Percentiles rank a stretch among this genome's conserved stretches.
phyloP scores from a whole-genome alignment of 805 yeast genomes.

The Suhomyces xylopsoci region DNA sequence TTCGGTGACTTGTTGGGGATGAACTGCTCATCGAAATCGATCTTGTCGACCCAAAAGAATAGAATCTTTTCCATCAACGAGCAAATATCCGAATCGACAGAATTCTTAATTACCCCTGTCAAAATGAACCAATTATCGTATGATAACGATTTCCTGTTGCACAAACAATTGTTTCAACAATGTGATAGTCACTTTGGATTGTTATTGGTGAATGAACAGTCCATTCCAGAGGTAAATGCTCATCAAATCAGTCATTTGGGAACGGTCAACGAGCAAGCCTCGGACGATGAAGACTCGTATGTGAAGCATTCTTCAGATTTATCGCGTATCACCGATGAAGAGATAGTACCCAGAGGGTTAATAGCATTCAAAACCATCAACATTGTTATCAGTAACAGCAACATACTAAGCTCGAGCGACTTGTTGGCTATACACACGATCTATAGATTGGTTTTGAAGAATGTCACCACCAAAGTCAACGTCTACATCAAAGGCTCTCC shows the following conservation, averaged over 20 bases:
- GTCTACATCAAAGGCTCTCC: constrained; percentile 16
- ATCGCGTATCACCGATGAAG: not conserved
- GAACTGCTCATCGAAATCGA: constrained; percentile 24
- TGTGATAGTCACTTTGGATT: constrained; percentile 32
- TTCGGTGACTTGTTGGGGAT: constrained; percentile 32
- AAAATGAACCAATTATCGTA: constrained; percentile 15
- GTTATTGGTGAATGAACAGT: constrained; percentile 21
- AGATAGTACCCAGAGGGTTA: constrained; percentile 7
- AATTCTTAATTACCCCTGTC: constrained; percentile 25
- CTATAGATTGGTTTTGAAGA: constrained; percentile 16
- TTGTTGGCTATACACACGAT: constrained; percentile 29
- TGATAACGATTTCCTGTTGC: constrained; percentile 22
- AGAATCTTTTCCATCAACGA: constrained; percentile 31
- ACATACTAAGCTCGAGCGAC: constrained; percentile 32
- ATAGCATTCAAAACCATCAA: constrained; percentile 18
- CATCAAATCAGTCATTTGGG: constrained; percentile 1
- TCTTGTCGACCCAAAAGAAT: constrained; percentile 30
- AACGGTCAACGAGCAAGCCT: not conserved
- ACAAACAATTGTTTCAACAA: constrained; percentile 23
- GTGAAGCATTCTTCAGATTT: constrained; percentile 1
- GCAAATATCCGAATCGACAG: constrained; percentile 23
- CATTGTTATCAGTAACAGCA: constrained; percentile 30
- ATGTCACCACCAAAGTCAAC: constrained; percentile 13
- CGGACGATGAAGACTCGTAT: constrained; percentile 4
- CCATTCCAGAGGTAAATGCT: not conserved